These are phyloP conservation scores for Zalaria obscura DNA, from an alignment of 2,329 filamentous ascomycete species.

Conservation along the genomic window DNA sequence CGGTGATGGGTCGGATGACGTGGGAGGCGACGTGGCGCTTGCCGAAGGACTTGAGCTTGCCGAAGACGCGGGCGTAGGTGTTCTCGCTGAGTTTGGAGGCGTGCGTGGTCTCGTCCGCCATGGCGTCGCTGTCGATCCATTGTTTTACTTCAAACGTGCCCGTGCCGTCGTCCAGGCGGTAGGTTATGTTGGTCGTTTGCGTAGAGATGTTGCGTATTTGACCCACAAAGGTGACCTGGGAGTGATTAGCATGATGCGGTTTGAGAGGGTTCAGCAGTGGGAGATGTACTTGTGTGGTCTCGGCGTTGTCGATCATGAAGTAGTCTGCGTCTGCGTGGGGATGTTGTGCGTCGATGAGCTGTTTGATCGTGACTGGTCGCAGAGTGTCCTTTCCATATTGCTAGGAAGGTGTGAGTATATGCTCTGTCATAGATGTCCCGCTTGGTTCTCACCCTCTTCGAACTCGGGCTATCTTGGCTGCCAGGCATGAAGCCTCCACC, in stretches of 20 bases:
- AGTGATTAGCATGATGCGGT: background rate
- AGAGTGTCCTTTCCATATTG: conserved; percentile 69
- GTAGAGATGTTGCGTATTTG: conserved; percentile 76
- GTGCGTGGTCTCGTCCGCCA: conserved; percentile 27
- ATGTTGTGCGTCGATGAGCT: conserved; percentile 71
- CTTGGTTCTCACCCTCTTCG: conserved; percentile 13
- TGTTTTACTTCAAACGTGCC: conserved; percentile 82
- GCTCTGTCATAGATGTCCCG: too few relatives aligned
- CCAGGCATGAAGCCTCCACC: conserved; percentile 45
- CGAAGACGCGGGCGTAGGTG: conserved; percentile 74
- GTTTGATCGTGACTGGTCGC: conserved; percentile 89
- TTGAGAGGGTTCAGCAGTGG: background rate
- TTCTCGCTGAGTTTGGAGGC: conserved; percentile 48
- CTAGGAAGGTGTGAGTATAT: conserved; percentile 16
- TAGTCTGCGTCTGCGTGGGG: conserved; percentile 54
- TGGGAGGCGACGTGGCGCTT: conserved; percentile 71
- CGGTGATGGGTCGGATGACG: conserved; percentile 62
- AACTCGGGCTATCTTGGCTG: conserved; percentile 27
- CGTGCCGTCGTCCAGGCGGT: conserved; percentile 90
- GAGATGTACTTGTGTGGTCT: conserved; percentile 39
- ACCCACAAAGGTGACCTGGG: conserved; percentile 69
- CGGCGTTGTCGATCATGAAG: conserved; percentile 68
- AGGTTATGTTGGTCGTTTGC: conserved; percentile 85
- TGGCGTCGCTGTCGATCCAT: conserved; percentile 56
- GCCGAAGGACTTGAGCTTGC: conserved; percentile 70